phyloP scores from a whole-genome alignment of 2,329 filamentous ascomycete genomes.

The Monascus ruber region DNA sequence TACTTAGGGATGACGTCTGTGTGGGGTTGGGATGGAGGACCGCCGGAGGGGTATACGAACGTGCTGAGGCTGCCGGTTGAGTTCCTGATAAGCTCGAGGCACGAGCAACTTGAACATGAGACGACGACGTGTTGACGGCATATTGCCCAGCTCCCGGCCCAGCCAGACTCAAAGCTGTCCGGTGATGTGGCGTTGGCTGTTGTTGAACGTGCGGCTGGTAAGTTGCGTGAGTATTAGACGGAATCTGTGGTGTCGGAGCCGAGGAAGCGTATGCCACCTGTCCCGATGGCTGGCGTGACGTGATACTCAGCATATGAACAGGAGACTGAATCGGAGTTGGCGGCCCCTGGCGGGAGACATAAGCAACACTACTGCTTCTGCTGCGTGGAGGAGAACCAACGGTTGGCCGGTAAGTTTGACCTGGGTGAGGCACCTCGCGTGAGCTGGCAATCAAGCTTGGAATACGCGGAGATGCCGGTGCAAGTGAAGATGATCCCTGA shows the following conservation, averaged over 20 bases:
- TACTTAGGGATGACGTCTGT: conserved; percentile 6
- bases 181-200: conserved; percentile 14
- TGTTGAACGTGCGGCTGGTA: conserved; percentile 28
- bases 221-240: conserved; percentile 7
- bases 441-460: conserved; percentile 11
- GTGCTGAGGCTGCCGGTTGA: conserved; percentile 17
- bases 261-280: conserved; percentile 16
- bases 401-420: conserved; percentile 10
- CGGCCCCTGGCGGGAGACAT: conserved; percentile 21
- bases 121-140: conserved; percentile 23
- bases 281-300: conserved; percentile 15
- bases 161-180: conserved; percentile 19
- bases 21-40: conserved; percentile 18
- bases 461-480: conserved; percentile 5
- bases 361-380: conserved; percentile 13
- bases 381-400: conserved; percentile 20
- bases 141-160: conserved; percentile 16
- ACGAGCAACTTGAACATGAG: conserved; percentile 17
- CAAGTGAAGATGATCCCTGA: conserved; percentile 16
- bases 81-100: conserved; percentile 12
- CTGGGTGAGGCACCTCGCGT: conserved; percentile 19
- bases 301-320: conserved; percentile 16
- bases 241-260: conserved; percentile 13
- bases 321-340: conserved; percentile 21
- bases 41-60: conserved; percentile 31